Evolutionary conservation across 768 basidiomycete species (phyloP).

Genomic region (Tricholoma furcatifolium): DNA sequence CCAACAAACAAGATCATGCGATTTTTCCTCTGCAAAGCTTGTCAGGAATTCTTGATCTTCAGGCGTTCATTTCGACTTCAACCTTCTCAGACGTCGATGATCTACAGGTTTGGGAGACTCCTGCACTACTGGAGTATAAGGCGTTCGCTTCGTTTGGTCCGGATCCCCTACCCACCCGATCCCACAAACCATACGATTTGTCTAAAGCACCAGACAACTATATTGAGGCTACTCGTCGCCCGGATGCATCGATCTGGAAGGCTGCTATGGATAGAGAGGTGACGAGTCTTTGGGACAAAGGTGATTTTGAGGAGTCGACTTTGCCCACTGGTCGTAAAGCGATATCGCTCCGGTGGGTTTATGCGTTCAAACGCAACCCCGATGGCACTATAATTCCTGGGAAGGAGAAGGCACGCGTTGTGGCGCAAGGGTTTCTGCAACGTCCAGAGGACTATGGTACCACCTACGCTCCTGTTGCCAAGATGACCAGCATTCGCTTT

Average conservation of each 20-base stretch:
- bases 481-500: too few species aligned
- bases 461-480: too few species aligned
- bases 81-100: background rate
- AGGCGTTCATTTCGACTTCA: too few species aligned
- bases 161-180: too few species aligned
- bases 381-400: slow-evolving; percentile 29
- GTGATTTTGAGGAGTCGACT: slow-evolving; percentile 24
- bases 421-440: too few species aligned
- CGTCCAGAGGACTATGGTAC: too few species aligned
- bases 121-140: too few species aligned
- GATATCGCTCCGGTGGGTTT: too few species aligned
- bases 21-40: background rate
- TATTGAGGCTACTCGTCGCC: slow-evolving; percentile 16
- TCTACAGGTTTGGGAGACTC: background rate
- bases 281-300: slow-evolving; percentile 12
- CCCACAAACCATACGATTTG: background rate
- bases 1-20: background rate
- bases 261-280: too few species aligned
- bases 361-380: slow-evolving; percentile 33
- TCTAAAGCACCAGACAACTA: slow-evolving; percentile 16
- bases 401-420: slow-evolving; percentile 26
- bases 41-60: background rate
- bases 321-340: slow-evolving; percentile 26
- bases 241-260: too few species aligned
- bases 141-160: too few species aligned